phyloP scores from a whole-genome alignment of 345 rosid genomes.

The Arabidopsis arenosa region DNA sequence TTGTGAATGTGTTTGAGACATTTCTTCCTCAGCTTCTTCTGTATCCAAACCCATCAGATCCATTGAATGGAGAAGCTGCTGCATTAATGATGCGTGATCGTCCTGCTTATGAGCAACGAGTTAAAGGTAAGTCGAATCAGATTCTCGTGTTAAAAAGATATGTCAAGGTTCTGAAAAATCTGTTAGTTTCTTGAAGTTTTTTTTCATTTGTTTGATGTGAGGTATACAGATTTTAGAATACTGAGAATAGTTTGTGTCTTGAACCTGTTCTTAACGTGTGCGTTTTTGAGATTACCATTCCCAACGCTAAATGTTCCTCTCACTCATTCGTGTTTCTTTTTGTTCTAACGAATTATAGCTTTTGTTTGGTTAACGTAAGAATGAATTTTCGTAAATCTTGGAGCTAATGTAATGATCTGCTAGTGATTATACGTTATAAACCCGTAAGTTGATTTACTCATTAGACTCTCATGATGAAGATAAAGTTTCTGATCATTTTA shows the following conservation, averaged over 20 bases:
- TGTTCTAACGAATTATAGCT: background rate
- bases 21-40: conserved; percentile 98
- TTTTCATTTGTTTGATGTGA: background rate
- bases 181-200: background rate
- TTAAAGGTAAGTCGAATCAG: conserved; percentile 63
- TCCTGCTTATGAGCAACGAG: conserved; percentile 75
- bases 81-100: conserved; percentile 95
- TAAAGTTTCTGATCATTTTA: background rate
- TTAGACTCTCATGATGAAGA: background rate
- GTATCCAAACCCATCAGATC: conserved; percentile 97
- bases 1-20: conserved; percentile 95
- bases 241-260: background rate
- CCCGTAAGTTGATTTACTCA: background rate
- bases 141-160: background rate
- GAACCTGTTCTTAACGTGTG: background rate
- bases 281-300: background rate
- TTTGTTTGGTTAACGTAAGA: conserved; percentile 10
- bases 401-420: background rate
- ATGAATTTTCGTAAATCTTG: background rate
- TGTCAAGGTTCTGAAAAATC: background rate
- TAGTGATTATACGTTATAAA: background rate
- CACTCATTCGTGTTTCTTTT: background rate
- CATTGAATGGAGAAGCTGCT: conserved; percentile 98
- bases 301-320: background rate
- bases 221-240: background rate